Evolutionary conservation across 1,139 yeast species (phyloP).

Genomic region (Barnettozyma hawaiiensis): DNA sequence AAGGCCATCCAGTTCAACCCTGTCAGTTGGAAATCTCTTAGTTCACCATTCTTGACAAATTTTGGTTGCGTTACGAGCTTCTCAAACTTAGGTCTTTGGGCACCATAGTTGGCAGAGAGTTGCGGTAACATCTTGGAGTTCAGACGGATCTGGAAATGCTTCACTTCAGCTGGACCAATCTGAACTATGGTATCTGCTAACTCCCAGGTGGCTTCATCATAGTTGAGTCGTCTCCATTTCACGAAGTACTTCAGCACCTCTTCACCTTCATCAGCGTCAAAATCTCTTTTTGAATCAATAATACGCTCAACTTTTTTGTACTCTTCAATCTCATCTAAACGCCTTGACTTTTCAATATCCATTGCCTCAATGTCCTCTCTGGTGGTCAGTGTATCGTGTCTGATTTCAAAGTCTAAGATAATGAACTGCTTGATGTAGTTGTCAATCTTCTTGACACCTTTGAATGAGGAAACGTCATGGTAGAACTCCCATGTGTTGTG

Average conservation of each 20-base stretch:
- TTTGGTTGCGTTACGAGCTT: constrained; percentile 83
- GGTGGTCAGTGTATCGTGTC: constrained; percentile 76
- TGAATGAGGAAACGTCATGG: constrained; percentile 41
- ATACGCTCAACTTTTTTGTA: constrained; percentile 85
- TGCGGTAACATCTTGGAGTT: constrained; percentile 83
- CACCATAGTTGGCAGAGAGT: constrained; percentile 70
- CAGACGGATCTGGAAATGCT: constrained; percentile 72
- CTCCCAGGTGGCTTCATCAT: constrained; percentile 98
- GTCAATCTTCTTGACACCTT: constrained; percentile 83
- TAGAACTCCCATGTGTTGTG: constrained; percentile 95
- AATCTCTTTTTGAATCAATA: constrained; percentile 76
- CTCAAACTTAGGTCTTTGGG: constrained; percentile 81
- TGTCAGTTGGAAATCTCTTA: constrained; percentile 94
- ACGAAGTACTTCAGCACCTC: constrained; percentile 75
- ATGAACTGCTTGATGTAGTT: constrained; percentile 82
- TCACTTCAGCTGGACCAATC: constrained; percentile 79
- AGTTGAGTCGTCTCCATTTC: constrained; percentile 90
- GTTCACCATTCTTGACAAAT: constrained; percentile 84
- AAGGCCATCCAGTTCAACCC: constrained; percentile 99
- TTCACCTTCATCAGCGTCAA: constrained; percentile 48
- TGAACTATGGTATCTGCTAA: constrained; percentile 81
- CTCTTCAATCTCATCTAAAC: constrained; percentile 78
- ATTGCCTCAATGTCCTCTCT: constrained; percentile 88
- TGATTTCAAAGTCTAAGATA: constrained; percentile 63
- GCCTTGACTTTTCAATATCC: constrained; percentile 85